Percentiles rank a stretch among this genome's conserved stretches.
Evolutionary conservation across 176 grass and related monocot genomes (phyloP).

Genomic region (Ampelocalamus luodianensis): DNA sequence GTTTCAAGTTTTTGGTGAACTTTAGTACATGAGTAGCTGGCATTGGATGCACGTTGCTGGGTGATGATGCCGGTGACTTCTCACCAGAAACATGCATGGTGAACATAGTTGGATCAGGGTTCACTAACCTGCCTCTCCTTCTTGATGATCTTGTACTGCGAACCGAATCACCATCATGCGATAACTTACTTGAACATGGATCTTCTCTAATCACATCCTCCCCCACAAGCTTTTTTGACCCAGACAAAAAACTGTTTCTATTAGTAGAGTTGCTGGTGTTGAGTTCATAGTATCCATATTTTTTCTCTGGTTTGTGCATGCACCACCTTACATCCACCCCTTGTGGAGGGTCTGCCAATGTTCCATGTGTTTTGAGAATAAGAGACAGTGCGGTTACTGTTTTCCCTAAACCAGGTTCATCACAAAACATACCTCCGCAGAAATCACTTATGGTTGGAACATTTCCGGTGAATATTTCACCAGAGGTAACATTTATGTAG

Average conservation of each 20-base stretch:
- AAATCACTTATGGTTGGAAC: conserved; percentile 76
- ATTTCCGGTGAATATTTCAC: conserved; percentile 61
- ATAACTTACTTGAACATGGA: conserved; percentile 37
- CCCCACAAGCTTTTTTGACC: conserved; percentile 45
- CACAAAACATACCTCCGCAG: conserved; percentile 93
- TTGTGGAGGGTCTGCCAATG: conserved; percentile 66
- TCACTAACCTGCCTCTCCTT: conserved; percentile 57
- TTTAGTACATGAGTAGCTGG: conserved; percentile 54
- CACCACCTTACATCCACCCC: conserved; percentile 83
- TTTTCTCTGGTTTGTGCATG: conserved; percentile 74
- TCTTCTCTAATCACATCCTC: conserved; percentile 39
- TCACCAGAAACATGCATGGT: conserved; percentile 33
- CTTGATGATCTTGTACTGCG: conserved; percentile 54
- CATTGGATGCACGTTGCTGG: conserved; percentile 4
- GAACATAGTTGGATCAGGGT: conserved; percentile 33
- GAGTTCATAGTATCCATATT: conserved; percentile 90
- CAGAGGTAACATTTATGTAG: conserved; percentile 79
- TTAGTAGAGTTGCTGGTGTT: conserved; percentile 45
- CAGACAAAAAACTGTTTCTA: conserved; percentile 36
- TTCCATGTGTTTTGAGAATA: conserved; percentile 95
- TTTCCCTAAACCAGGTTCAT: conserved; percentile 98
- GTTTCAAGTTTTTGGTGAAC: conserved; percentile 52
- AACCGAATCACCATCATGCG: conserved; percentile 28
- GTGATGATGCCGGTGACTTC: conserved; percentile 38
- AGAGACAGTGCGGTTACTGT: conserved; percentile 93